A percentile compares a stretch with the other conserved stretches of the same genome.
Conservation (phyloP, 2,329 filamentous ascomycete genomes). For the Pseudogymnoascus sp. region DNA sequence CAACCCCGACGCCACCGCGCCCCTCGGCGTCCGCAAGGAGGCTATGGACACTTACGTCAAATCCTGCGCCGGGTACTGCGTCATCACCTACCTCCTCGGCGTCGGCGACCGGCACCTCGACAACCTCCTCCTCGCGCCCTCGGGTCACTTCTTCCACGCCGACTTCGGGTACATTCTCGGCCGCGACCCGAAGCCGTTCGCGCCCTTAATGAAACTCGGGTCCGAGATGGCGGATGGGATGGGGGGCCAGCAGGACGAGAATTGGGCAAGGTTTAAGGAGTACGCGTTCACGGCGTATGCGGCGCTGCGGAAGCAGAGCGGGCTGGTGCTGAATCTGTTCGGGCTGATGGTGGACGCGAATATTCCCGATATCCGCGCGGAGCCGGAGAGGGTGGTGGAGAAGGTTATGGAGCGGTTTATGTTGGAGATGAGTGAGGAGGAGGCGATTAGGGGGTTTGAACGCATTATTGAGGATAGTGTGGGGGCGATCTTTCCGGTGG, state of each 20-base stretch:
- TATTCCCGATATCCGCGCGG: conserved; percentile 87
- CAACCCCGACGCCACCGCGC: conserved; percentile 76
- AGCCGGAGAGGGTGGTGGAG: conserved; percentile 86
- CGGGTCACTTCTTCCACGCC: conserved; percentile 94
- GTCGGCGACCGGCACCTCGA: conserved; percentile 94
- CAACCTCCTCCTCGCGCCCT: conserved; percentile 83
- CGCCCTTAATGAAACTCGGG: conserved; percentile 91
- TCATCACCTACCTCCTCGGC: conserved; percentile 95
- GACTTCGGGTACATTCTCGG: conserved; percentile 98
- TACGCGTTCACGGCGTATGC: conserved; percentile 95
- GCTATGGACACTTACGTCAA: conserved; percentile 92
- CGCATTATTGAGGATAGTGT: conserved; percentile 84
- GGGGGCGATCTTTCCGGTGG: conserved; percentile 81
- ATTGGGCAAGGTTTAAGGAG: conserved; percentile 85
- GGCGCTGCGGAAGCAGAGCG: conserved; percentile 79
- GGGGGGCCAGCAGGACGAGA: conserved; percentile 73
- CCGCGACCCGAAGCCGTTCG: conserved; percentile 93
- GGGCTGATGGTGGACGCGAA: conserved; percentile 96
- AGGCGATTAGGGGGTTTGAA: conserved; percentile 82
- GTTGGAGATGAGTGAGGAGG: conserved; percentile 83
- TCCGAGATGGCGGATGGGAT: conserved; percentile 99
- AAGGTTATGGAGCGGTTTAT: conserved; percentile 96
- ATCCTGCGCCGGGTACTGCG: conserved; percentile 94
- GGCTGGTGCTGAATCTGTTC: conserved; percentile 90
- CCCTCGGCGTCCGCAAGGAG: conserved; percentile 82